Conservation (phyloP, 345 rosid species). For the Murraya paniculata region DNA sequence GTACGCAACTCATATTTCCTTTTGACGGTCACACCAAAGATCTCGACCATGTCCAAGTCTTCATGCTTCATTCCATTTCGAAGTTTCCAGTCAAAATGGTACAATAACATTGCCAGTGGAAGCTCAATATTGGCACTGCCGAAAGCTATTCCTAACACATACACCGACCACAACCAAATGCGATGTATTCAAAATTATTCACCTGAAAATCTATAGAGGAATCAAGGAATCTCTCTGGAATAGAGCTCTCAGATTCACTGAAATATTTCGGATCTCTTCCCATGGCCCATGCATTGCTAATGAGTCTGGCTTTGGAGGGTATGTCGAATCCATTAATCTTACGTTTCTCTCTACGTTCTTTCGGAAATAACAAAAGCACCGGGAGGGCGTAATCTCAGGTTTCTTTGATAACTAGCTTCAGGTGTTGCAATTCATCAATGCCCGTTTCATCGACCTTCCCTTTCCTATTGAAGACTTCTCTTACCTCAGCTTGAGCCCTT, state of each 20-base stretch:
- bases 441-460: not conserved
- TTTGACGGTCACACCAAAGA: too few species aligned
- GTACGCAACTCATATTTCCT: too few species aligned
- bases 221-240: not conserved
- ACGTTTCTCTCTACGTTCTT: not conserved
- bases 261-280: not conserved
- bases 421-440: too few species aligned
- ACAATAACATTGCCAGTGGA: not conserved
- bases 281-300: not conserved
- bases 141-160: not conserved
- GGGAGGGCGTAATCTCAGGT: not conserved
- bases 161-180: not conserved
- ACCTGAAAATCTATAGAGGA: not conserved
- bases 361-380: not conserved
- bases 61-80: not conserved
- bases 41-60: not conserved
- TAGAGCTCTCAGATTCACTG: not conserved
- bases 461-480: not conserved
- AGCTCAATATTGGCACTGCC: not conserved
- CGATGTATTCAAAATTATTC: not conserved
- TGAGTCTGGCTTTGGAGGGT: not conserved
- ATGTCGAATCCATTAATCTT: not conserved
- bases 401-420: too few species aligned
- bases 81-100: not conserved
- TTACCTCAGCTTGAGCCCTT: not conserved